These are phyloP conservation scores for Xylaria arbuscula DNA, from an alignment of 2,329 filamentous ascomycete species.

Conservation along the genomic window DNA sequence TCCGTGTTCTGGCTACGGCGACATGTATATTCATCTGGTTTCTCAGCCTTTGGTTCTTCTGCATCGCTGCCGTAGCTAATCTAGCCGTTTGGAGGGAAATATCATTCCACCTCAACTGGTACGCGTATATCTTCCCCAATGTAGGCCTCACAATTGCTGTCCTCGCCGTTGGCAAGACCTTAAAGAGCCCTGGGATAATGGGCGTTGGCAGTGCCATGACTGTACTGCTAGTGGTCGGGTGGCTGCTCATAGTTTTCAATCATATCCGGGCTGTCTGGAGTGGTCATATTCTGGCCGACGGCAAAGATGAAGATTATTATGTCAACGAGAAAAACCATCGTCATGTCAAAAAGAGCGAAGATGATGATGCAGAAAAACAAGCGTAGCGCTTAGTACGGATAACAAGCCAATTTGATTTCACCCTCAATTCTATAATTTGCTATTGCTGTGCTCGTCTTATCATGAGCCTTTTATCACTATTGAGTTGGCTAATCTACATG, in stretches of 20 bases:
- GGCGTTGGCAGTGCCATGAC: conserved; percentile 67
- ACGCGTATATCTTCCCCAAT: conserved; percentile 75
- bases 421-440: neutral
- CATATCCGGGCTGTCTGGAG: conserved; percentile 62
- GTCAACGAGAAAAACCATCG: conserved; percentile 39
- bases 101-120: conserved; percentile 63
- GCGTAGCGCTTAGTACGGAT: conserved; percentile 22
- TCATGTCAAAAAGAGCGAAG: conserved; percentile 40
- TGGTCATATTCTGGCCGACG: conserved; percentile 67
- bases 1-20: conserved; percentile 55
- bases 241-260: conserved; percentile 62
- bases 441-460: neutral
- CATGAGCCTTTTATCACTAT: neutral
- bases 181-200: conserved; percentile 64
- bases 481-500: neutral
- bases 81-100: conserved; percentile 46
- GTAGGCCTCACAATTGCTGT: conserved; percentile 70
- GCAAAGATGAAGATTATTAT: conserved; percentile 66
- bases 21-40: conserved; percentile 59
- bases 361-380: conserved; percentile 39
- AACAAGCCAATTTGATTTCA: neutral
- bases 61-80: conserved; percentile 49
- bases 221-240: conserved; percentile 64
- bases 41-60: conserved; percentile 63
- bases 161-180: conserved; percentile 65